A percentile compares a stretch with the other conserved stretches of the same genome.
These are phyloP conservation scores for Laetiporus sulphureus DNA, from an alignment of 1,284 basidiomycete genomes.

Conservation along the genomic window DNA sequence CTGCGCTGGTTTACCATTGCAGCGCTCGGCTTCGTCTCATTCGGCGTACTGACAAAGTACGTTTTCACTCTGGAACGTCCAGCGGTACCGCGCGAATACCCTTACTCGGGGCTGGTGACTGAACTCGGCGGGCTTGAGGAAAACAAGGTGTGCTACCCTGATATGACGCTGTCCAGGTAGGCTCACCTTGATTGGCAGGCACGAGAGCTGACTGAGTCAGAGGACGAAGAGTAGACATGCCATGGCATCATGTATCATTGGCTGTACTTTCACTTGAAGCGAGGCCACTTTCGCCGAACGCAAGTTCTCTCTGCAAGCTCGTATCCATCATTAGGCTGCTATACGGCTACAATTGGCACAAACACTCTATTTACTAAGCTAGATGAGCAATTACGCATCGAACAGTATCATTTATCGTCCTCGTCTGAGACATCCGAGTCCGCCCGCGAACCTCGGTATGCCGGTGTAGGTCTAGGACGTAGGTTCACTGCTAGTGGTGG, in stretches of 20 bases:
- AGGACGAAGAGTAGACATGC: no score
- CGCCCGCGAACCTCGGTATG: constrained; percentile 11
- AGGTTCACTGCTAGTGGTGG: constrained; percentile 23
- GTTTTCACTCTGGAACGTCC: constrained; percentile 50
- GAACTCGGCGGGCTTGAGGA: constrained; percentile 72
- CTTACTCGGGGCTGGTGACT: constrained; percentile 60
- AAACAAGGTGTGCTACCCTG: constrained; percentile 51
- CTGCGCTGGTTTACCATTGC: constrained; percentile 60
- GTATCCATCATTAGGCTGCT: no score
- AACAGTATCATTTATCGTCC: no score
- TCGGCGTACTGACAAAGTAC: constrained; percentile 50
- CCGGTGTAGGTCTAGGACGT: constrained; percentile 32
- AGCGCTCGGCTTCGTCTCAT: constrained; percentile 48
- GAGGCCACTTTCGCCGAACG: no score
- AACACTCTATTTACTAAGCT: constrained; percentile 1
- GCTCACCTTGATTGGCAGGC: background rate
- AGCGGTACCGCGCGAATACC: constrained; percentile 63
- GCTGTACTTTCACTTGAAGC: no score
- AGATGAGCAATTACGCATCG: background rate
- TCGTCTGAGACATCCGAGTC: background rate
- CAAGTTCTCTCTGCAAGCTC: no score
- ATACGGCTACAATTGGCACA: no score
- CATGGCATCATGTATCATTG: no score
- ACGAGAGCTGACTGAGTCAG: constrained; percentile 9
- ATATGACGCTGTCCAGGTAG: no score